Percentiles rank a stretch among this genome's conserved stretches.
These are phyloP conservation scores for Naganishia vishniacii DNA, from an alignment of 768 basidiomycete genomes.

Conservation along the genomic window DNA sequence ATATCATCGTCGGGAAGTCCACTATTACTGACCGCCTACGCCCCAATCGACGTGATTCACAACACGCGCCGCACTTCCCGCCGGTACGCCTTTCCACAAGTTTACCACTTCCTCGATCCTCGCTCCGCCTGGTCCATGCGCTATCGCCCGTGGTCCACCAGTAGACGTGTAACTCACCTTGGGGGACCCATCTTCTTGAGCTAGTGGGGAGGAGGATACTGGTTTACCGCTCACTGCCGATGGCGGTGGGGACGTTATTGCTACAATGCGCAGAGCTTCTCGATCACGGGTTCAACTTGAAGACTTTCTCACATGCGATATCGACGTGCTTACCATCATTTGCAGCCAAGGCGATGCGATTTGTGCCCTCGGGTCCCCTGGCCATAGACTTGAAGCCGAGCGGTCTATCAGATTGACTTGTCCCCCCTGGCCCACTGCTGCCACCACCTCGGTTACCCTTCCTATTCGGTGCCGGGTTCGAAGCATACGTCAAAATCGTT, in stretches of 20 bases:
- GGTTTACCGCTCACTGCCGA: conserved; percentile 17
- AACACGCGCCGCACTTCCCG: conserved; percentile 37
- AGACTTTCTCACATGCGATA: too few species aligned
- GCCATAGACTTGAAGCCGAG: conserved; percentile 35
- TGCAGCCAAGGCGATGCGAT: conserved; percentile 41
- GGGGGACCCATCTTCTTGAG: background rate
- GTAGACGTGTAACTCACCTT: conserved; percentile 12
- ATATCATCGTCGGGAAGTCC: background rate
- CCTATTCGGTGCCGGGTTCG: background rate
- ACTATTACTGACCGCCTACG: conserved; percentile 35
- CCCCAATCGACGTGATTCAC: conserved; percentile 47
- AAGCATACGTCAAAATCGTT: conserved; percentile 12
- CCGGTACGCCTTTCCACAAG: conserved; percentile 38
- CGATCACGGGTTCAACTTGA: background rate
- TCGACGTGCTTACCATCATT: conserved; percentile 26
- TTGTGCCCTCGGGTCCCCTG: conserved; percentile 38
- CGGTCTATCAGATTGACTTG: background rate
- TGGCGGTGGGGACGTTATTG: conserved; percentile 26
- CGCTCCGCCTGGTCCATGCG: conserved; percentile 37
- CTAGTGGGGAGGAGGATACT: conserved; percentile 15
- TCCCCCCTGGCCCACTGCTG: background rate
- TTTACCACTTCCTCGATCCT: conserved; percentile 40
- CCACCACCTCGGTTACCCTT: conserved; percentile 1
- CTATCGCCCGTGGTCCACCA: conserved; percentile 14
- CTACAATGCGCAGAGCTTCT: conserved; percentile 39